These are phyloP conservation scores for Schwanniomyces sp. DNA, from an alignment of 805 yeast species.

Conservation along the genomic window DNA sequence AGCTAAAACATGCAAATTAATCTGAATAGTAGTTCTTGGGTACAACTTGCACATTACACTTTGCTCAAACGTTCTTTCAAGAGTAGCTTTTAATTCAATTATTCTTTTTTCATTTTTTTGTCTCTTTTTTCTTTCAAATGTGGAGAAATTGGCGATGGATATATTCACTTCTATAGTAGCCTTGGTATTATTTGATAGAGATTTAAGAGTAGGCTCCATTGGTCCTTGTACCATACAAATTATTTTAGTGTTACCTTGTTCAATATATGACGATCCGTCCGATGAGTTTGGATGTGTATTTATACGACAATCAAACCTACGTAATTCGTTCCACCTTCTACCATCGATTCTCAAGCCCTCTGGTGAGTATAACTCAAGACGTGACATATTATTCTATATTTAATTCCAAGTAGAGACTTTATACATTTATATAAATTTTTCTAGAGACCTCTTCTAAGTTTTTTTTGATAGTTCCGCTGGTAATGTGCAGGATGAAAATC, in stretches of 20 bases:
- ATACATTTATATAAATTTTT: background rate
- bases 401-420: background rate
- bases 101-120: slow-evolving; percentile 68
- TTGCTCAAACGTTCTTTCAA: slow-evolving; percentile 70
- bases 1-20: slow-evolving; percentile 73
- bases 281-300: slow-evolving; percentile 86
- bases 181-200: slow-evolving; percentile 49
- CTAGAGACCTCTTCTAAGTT: background rate
- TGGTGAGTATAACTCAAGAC: slow-evolving; percentile 86
- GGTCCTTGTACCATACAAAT: slow-evolving; percentile 89
- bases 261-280: slow-evolving; percentile 91
- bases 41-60: slow-evolving; percentile 72
- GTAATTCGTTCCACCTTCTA: slow-evolving; percentile 89
- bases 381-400: slow-evolving; percentile 42
- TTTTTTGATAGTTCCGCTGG: background rate
- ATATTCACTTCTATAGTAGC: slow-evolving; percentile 65
- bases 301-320: slow-evolving; percentile 75
- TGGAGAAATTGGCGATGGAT: slow-evolving; percentile 77
- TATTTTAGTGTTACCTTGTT: slow-evolving; percentile 89
- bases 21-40: slow-evolving; percentile 79
- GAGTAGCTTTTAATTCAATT: slow-evolving; percentile 62
- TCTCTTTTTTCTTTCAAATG: slow-evolving; percentile 71
- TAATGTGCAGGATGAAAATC: background rate
- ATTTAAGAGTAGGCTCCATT: slow-evolving; percentile 66
- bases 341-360: slow-evolving; percentile 95